Evolutionary conservation across 2,329 filamentous ascomycete species (phyloP).

Genomic region (Ustilaginoidea virens): DNA sequence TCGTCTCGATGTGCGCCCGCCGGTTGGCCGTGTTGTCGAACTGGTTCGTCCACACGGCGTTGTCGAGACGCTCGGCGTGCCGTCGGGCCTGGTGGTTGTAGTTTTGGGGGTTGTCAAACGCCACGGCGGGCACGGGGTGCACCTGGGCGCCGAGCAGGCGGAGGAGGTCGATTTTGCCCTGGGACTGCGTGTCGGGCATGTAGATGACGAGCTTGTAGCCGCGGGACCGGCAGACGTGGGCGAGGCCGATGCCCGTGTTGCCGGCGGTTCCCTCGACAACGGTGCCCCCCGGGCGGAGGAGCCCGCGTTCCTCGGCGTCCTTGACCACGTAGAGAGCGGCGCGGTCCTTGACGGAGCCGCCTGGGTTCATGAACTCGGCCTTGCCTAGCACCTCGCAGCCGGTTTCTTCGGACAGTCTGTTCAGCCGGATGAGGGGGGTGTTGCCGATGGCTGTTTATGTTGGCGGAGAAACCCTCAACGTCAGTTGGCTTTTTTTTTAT

Average conservation of each 20-base stretch:
- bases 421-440: constrained; percentile 83
- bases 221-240: constrained; percentile 83
- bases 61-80: constrained; percentile 73
- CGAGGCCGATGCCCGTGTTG: constrained; percentile 94
- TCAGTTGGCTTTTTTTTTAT: no score
- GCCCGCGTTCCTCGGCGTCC: constrained; percentile 78
- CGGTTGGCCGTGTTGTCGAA: constrained; percentile 96
- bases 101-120: constrained; percentile 88
- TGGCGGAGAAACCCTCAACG: no score
- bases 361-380: constrained; percentile 97
- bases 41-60: constrained; percentile 97
- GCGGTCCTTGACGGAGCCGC: constrained; percentile 90
- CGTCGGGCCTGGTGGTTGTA: constrained; percentile 93
- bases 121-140: constrained; percentile 86
- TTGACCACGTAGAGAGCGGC: constrained; percentile 88
- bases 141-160: constrained; percentile 87
- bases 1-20: constrained; percentile 89
- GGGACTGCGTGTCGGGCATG: constrained; percentile 98
- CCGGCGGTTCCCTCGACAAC: constrained; percentile 95
- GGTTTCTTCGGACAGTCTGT: constrained; percentile 75
- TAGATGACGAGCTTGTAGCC: constrained; percentile 97
- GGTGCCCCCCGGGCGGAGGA: constrained; percentile 73
- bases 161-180: constrained; percentile 91
- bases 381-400: constrained; percentile 92
- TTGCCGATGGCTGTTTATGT: constrained; percentile 70